Base-by-base conservation (phyloP, 805 yeast genomes). In the Cyberlindnera petersonii region DNA sequence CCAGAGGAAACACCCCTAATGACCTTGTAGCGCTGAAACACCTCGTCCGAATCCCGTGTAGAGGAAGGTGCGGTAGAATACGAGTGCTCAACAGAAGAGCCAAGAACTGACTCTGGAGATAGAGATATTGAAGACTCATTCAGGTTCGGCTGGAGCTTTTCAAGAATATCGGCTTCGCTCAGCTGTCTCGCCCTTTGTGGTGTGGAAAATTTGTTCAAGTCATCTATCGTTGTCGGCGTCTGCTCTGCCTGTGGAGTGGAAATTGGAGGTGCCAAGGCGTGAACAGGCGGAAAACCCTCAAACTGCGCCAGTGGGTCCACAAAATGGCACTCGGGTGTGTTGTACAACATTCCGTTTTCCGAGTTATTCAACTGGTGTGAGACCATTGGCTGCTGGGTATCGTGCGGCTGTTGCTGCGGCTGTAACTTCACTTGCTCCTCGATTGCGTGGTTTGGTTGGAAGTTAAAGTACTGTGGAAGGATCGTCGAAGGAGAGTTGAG, bases 1-100 rank as follows among this genome's bases (percentile, higher is more conserved):
- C 83, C 82, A 4, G 79, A 75, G 23, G 75, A 69, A 6, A 75
- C 60, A 11, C 83, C 83, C 44, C 84, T 63, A 7, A 75, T 65
- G 5, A 77, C 69, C 24, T 72, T 65, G 48, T 63, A 73, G 11
- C 46, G 40, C 21, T 24, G 35, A 27, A 29, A 37, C 13, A 30
- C 13, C 9, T 11, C 26, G 6, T 14, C 27, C 15, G 13, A 24
- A 17, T 26, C 39, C 14, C 31, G 39, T 18, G 39, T 31, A 2
- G 46, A 37, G 2, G 44, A 33, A 14, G 44, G 33, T 5, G 40
- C 41, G 4, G 46, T 40, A 1, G 41, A 31, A 17, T 26, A 33
- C 5, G 46, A 21, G 10, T 38, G 34, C 6, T 35, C 26, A n/a
- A 35, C 27, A 7, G 46, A 33, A n/a, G 40, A 27, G 11, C 32